Evolutionary conservation across 2,329 filamentous ascomycete species (phyloP), one percentile per base, ranked within the genome.

Genomic region (Madurella fahalii): DNA sequence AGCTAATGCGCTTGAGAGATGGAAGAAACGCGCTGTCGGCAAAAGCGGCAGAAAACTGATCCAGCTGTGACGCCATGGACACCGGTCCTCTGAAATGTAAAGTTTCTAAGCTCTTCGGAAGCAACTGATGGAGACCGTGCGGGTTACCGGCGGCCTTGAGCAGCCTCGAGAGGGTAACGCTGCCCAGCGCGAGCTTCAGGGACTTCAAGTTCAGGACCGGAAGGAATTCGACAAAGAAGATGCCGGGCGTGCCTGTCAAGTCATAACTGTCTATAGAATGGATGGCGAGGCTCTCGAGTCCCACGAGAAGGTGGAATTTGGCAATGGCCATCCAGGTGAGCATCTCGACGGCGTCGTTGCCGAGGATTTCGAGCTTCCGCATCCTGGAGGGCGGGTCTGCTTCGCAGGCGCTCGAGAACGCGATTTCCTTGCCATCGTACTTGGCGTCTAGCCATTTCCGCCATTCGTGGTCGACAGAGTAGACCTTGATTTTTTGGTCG

Each of bases 331-430:
- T 31, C 11, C 46, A 39, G 15, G 20, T 20, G 12, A 55, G 30
- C 9, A 40, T 50, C 7, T 55, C 40, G n/a, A 58, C 17, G 17
- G 48, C 52, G 25, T 58, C 56, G 41, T 58, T 58, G 34, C 53
- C 56, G 32, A 58, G 34, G 31, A 55, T 52, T 9, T 46, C n/a
- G 17, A 58, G 34, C 4, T 17, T 20, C 9, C 17, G 41, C 45
- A 55, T 39, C 2, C n/a, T 7, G 2, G 46, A 45, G 1, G 46
- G 47, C 1, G 52, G 46, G 3, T 13, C 25, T 15, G 8, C 11
- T 3, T 9, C 12, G 44, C 9, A n/a, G 20, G 37, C 25, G 16
- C 4, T 12, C 5, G 46, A 25, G 52, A 50, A 40, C 5, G 1
- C 3, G 5, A 34, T 9, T 1, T 40, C n/a, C 31, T 46, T 37